phyloP scores from a whole-genome alignment of 2,329 filamentous ascomycete genomes.

The Ceratocystis variospora region DNA sequence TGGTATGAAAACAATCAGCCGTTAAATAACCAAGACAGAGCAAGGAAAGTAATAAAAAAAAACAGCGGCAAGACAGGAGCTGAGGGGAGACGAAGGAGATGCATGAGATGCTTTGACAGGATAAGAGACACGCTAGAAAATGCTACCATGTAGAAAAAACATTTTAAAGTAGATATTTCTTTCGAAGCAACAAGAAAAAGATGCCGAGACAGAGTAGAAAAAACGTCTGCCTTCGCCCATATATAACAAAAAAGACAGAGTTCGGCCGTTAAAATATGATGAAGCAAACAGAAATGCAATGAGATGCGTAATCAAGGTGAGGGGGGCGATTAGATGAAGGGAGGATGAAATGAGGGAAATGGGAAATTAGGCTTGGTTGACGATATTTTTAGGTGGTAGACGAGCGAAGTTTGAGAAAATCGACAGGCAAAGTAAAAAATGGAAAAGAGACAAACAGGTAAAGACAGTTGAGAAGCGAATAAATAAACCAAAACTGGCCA shows the following conservation, averaged over 20 bases:
- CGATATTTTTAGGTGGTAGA: constrained; percentile 4
- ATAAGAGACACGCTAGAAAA: constrained; percentile 1
- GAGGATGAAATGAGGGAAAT: not conserved
- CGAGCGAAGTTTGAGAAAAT: not conserved
- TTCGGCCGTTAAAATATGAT: constrained; percentile 17
- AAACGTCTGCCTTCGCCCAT: not conserved
- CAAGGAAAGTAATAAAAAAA: not conserved
- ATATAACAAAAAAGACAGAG: constrained; percentile 6
- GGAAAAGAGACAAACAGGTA: constrained; percentile 9
- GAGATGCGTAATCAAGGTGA: not conserved
- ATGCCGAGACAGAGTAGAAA: not conserved
- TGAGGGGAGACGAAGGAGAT: not conserved
- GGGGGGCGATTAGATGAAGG: not conserved
- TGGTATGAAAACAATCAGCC: constrained; percentile 17
- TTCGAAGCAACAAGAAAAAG: not conserved
- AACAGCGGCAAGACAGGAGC: not conserved
- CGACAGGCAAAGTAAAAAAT: not conserved
- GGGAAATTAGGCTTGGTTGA: constrained; percentile 3
- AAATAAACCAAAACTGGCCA: not conserved
- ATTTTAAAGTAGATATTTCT: constrained; percentile 1
- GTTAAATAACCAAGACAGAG: constrained; percentile 8
- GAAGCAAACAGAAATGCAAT: constrained; percentile 11
- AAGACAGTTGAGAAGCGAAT: constrained; percentile 13
- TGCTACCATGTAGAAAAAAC: not conserved
- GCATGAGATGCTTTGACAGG: constrained; percentile 1